Conservation (phyloP, 345 rosid genomes). For the Eucalyptus cloeziana region DNA sequence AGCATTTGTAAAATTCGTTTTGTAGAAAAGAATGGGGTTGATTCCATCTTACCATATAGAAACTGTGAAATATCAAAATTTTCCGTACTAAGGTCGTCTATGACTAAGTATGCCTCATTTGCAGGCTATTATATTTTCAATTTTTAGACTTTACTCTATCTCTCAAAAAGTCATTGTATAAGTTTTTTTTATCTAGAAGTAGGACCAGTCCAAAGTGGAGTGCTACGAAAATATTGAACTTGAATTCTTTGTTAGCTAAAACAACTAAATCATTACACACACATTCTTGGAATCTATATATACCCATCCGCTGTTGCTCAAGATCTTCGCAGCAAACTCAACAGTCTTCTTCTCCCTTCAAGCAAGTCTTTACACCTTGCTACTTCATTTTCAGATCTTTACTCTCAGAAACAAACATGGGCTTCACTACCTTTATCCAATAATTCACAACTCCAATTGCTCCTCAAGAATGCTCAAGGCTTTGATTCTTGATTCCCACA, state of each 20-base stretch:
- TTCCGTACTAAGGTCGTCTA: neutral
- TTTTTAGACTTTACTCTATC: neutral
- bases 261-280: neutral
- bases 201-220: neutral
- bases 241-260: neutral
- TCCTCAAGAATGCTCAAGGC: neutral
- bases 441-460: neutral
- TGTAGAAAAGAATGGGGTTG: neutral
- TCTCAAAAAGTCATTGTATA: neutral
- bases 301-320: neutral
- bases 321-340: neutral
- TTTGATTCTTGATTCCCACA: neutral
- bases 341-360: neutral
- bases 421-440: neutral
- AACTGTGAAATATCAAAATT: neutral
- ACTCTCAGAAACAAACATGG: neutral
- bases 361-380: neutral
- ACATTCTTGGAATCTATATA: neutral
- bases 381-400: neutral
- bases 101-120: neutral
- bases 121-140: neutral
- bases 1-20: too few relatives aligned
- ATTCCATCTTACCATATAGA: neutral
- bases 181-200: neutral
- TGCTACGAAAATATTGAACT: neutral